Evolutionary conservation across 495 filamentous ascomycete genomes (phyloP), one percentile per base, ranked within the genome.

Genomic region (Podospora didyma): DNA sequence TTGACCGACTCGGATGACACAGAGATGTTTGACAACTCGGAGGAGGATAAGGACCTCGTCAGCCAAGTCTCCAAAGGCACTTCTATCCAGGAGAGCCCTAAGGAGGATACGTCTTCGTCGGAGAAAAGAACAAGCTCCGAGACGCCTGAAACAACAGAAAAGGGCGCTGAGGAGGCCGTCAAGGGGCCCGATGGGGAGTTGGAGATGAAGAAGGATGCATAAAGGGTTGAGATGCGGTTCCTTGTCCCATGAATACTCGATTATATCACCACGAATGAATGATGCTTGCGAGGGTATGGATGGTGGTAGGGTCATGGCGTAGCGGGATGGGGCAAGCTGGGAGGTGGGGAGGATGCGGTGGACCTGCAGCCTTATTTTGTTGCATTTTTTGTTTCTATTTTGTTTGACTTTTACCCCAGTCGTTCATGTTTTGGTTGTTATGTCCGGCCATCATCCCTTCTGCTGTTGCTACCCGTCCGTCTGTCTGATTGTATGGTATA

Each of bases 11-110:
- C 88, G 57, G 86, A 91, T 65, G 93, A 97, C 62, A 84, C 86
- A 31, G 89, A 96, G 58, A 90, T 97, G 81, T 93, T 96, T 76
- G 92, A 96, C 70, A 85, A 90, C 56, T 80, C 84, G 51, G 90
- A 91, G 56, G 89, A 95, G 69, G 88, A 94, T 59, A 88, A 88
- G 69, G 92, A 93, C 58, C 73, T 82, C 6, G 78, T 62, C 19
- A 82, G 75, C 64, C 80, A 83, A 63, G 79, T 81, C 5, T 67
- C 71, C 47, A 81, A 76, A 68, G 66, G 51, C 72, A 46, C 26
- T 23, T 31, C 58, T 7, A 19, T 23, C 3, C 39, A 54, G 44
- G 54, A 31, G 14, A 28, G 42, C 52, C 23, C 53, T 21, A 47
- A 45, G 17, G 28, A 45, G 21, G 37, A 51, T 23, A 45, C 28